A percentile compares a stretch with the other conserved stretches of the same genome.
phyloP scores from a whole-genome alignment of 352 stramenopile genomes.

The Pilasporangium apinafurcum region DNA sequence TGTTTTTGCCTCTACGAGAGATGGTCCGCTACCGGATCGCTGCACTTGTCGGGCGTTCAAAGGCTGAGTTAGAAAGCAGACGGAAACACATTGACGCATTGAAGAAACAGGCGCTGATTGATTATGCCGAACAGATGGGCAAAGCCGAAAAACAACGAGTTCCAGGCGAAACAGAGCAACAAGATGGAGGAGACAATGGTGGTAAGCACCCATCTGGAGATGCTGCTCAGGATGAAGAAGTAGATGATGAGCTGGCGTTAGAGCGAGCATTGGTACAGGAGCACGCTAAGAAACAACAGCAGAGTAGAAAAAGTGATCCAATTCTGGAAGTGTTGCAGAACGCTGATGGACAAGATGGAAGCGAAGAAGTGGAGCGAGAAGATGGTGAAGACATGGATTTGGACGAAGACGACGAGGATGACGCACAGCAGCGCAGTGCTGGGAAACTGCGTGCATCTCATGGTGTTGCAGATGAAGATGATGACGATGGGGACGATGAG shows the following conservation, averaged over 20 bases:
- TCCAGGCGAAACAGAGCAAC: neutral
- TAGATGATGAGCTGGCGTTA: slow-evolving; percentile 30
- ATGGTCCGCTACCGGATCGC: slow-evolving; percentile 74
- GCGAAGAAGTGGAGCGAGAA: slow-evolving; percentile 25
- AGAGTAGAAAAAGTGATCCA: neutral
- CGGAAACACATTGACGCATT: slow-evolving; percentile 61
- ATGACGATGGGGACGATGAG: slow-evolving; percentile 9
- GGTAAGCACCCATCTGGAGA: slow-evolving; percentile 10
- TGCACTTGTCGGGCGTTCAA: slow-evolving; percentile 58
- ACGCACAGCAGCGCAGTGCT: too few species aligned
- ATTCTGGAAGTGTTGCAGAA: neutral
- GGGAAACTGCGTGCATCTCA: too few species aligned
- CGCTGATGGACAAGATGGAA: neutral
- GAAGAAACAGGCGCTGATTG: slow-evolving; percentile 62
- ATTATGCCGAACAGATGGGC: slow-evolving; percentile 44
- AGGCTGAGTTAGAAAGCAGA: slow-evolving; percentile 56
- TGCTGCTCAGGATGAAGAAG: slow-evolving; percentile 14
- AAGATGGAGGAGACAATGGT: slow-evolving; percentile 2
- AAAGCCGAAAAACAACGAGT: slow-evolving; percentile 12
- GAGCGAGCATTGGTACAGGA: slow-evolving; percentile 25
- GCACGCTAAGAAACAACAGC: slow-evolving; percentile 9
- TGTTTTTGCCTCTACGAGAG: slow-evolving; percentile 74
- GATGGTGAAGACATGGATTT: slow-evolving; percentile 26
- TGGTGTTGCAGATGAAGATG: neutral
- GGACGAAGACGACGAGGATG: slow-evolving; percentile 19